Evolutionary conservation across 495 filamentous ascomycete genomes (phyloP), one percentile per base, ranked within the genome.

Genomic region (Aspergillus conjunctus): DNA sequence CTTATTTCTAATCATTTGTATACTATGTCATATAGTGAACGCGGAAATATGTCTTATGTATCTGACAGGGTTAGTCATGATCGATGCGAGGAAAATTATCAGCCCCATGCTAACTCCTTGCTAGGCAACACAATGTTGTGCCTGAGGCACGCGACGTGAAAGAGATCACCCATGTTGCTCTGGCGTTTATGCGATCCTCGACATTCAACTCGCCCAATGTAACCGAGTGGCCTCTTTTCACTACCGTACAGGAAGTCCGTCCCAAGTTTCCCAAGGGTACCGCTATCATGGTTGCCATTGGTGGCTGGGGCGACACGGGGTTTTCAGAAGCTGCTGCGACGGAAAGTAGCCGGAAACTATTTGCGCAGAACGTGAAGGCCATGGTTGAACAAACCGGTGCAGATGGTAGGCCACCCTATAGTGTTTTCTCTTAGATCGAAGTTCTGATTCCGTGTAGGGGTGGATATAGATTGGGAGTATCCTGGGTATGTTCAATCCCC

Each of bases 391-490:
- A 76, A 11, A 86, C 84, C 4, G 83, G 84, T 0, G 86, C 87
- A 33, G 87, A 91, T 68, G 87, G 85, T 79, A 62, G 73, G 72
- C 73, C 61, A 44, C 69, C 39, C 33, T 53, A 7, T 30, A 1
- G 8, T 2, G 6, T 21, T 26, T 26, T 26, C 2, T 26, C 26
- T 5, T 1, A 48, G 18, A 30, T 21, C 59, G 32, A 20, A 18
- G 30, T 17, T 37, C 15, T 10, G 18, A 39, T 37, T 22, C 15
- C 1, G 7, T 51, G 50, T 46, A 45, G 74, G 77, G 15, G 73
- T 84, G 70, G 89, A 92, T 58, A 84, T 91, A 54, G 88, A 92
- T 67, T 92, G 89, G 88, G 88, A 92, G 63, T 92, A 91, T 67
- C 89, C 89, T 1, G 88, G 58, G 58, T 60, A 7, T 8, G 56